A percentile compares a stretch with the other conserved stretches of the same genome.
Evolutionary conservation across 352 stramenopile genomes (phyloP).

Genomic region (Phytophthora sansomeana): DNA sequence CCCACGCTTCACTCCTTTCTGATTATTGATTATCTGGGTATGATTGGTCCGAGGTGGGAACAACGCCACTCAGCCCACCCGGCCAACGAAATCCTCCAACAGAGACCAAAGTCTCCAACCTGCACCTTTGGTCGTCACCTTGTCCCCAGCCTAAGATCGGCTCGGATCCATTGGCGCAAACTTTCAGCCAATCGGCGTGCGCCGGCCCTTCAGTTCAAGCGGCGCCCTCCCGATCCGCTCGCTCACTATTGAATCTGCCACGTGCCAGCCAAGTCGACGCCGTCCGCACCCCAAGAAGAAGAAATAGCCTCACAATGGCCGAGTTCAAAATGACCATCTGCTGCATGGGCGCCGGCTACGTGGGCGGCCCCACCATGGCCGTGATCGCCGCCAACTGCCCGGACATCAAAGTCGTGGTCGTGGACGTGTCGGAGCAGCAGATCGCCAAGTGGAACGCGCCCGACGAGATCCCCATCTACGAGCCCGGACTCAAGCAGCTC

Average conservation of each 20-base stretch:
- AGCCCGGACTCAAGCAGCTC: conserved; percentile 98
- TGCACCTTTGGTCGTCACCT: neutral
- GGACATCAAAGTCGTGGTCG: conserved; percentile 97
- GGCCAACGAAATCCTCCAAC: neutral
- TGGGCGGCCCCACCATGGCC: conserved; percentile 99
- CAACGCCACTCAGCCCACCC: conserved; percentile 7
- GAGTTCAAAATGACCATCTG: conserved; percentile 92
- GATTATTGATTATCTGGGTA: conserved; percentile 16
- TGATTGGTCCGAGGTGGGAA: conserved; percentile 30
- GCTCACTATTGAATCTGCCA: conserved; percentile 42
- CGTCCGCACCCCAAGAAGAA: no score
- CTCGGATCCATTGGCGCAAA: conserved; percentile 26
- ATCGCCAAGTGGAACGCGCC: conserved; percentile 98
- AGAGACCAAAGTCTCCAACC: neutral
- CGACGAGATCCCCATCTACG: conserved; percentile 98
- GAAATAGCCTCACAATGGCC: conserved; percentile 22
- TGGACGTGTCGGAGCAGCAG: conserved; percentile 95
- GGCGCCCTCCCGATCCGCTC: conserved; percentile 1
- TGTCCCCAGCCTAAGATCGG: conserved; percentile 23
- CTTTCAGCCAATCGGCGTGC: conserved; percentile 6
- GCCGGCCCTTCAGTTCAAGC: conserved; percentile 18
- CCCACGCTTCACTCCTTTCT: neutral
- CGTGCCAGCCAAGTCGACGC: conserved; percentile 13
- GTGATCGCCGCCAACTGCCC: conserved; percentile 98
- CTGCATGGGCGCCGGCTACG: conserved; percentile 98